Conservation (phyloP, 768 basidiomycete genomes). For the Termitomyces sp. region DNA sequence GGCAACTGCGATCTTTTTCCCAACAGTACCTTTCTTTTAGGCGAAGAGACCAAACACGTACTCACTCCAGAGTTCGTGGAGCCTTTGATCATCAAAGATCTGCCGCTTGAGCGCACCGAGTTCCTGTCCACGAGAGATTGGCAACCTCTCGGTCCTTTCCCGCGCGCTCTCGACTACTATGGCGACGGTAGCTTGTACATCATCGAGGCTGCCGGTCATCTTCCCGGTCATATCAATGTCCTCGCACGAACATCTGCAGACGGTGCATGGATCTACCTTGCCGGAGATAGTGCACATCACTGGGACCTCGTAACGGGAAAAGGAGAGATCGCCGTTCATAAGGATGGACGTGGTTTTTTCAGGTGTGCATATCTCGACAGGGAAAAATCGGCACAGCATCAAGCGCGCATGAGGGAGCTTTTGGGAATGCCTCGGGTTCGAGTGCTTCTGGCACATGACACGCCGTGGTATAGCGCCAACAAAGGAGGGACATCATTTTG, state of each 20-base stretch:
- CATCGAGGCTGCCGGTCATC: slow-evolving; percentile 55
- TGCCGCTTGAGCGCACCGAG: slow-evolving; percentile 12
- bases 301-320: slow-evolving; percentile 46
- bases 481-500: slow-evolving; percentile 30
- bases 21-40: slow-evolving; percentile 44
- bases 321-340: slow-evolving; percentile 31
- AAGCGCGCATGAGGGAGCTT: slow-evolving; percentile 31
- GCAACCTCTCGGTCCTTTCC: slow-evolving; percentile 21
- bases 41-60: slow-evolving; percentile 31
- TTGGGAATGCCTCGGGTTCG: slow-evolving; percentile 33
- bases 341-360: slow-evolving; percentile 17
- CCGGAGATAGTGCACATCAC: slow-evolving; percentile 56
- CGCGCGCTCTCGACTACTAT: slow-evolving; percentile 48
- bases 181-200: slow-evolving; percentile 58
- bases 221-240: slow-evolving; percentile 51
- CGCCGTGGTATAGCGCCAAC: slow-evolving; percentile 25
- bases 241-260: slow-evolving; percentile 51
- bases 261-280: slow-evolving; percentile 54
- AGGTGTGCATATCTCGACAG: slow-evolving; percentile 42
- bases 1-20: slow-evolving; percentile 46
- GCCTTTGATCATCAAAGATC: slow-evolving; percentile 6
- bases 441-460: slow-evolving; percentile 53
- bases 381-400: slow-evolving; percentile 37
- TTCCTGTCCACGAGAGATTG: slow-evolving; percentile 13
- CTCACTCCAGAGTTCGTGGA: slow-evolving; percentile 19